Conservation (phyloP, 1,284 basidiomycete genomes). For the Mycosarcoma mackinlayi region DNA sequence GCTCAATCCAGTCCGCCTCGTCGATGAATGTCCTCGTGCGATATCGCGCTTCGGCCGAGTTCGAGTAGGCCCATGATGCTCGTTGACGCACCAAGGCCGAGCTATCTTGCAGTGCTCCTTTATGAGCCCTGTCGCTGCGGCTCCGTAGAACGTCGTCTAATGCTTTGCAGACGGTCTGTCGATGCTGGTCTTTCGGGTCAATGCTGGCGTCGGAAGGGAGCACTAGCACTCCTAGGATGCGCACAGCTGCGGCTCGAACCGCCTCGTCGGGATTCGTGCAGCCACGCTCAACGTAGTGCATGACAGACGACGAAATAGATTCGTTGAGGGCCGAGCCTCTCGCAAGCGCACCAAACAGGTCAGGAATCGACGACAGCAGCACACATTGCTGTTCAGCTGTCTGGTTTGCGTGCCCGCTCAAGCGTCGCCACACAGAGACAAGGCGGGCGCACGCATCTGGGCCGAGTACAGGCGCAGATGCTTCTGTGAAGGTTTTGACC, state of each 20-base stretch:
- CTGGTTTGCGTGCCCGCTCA: not conserved
- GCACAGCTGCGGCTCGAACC: conserved; percentile 34
- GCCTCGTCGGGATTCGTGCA: conserved; percentile 20
- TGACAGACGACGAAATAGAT: not conserved
- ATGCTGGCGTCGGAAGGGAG: conserved; percentile 14
- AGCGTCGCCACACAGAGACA: not conserved
- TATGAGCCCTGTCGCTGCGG: not conserved
- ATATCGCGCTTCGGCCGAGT: conserved; percentile 20
- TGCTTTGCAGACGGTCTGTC: not conserved
- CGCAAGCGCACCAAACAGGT: conserved; percentile 17
- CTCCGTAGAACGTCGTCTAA: conserved; percentile 13
- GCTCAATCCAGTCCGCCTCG: conserved; percentile 4
- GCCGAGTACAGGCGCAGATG: not conserved
- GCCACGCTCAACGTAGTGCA: conserved; percentile 14
- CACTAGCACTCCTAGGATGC: conserved; percentile 36
- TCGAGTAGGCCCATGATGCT: conserved; percentile 36
- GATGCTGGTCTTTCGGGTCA: not conserved
- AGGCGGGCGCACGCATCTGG: not conserved
- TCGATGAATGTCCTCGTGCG: not conserved
- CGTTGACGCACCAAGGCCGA: conserved; percentile 42
- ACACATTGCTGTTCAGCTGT: conserved; percentile 16
- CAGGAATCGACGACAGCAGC: conserved; percentile 9
- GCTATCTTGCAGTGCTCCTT: conserved; percentile 15
- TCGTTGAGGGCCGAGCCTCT: not conserved
- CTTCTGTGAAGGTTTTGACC: conserved; percentile 23